A percentile compares a stretch with the other conserved stretches of the same genome.
Conservation (phyloP, 2,329 filamentous ascomycete species). For the Paecilomyces sp. region DNA sequence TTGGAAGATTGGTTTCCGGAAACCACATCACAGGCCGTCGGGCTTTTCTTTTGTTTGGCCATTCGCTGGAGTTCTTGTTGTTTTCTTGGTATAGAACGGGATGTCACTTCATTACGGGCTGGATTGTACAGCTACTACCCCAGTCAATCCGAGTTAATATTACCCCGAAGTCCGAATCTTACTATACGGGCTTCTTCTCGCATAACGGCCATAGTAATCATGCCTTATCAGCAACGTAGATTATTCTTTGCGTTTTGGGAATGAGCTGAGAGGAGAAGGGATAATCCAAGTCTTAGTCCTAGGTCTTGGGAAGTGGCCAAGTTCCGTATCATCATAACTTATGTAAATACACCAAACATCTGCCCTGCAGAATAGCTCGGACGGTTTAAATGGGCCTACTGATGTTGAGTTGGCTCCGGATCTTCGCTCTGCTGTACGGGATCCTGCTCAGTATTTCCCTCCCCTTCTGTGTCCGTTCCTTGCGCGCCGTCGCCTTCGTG, state of each 20-base stretch:
- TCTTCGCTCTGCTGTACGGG: background rate
- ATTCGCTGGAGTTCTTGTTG: background rate
- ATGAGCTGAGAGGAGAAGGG: too few relatives aligned
- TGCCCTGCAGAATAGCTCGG: background rate
- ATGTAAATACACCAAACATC: background rate
- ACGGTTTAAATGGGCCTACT: background rate
- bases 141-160: background rate
- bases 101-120: background rate
- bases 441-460: background rate
- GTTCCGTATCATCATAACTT: background rate
- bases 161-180: background rate
- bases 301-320: background rate
- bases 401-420: background rate
- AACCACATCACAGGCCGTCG: background rate
- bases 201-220: background rate
- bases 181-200: background rate
- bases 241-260: too few relatives aligned
- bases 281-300: background rate
- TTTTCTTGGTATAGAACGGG: background rate
- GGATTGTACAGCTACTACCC: background rate
- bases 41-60: background rate
- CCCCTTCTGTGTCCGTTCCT: background rate
- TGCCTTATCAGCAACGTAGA: too few relatives aligned
- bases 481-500: constrained; percentile 2
- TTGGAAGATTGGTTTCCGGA: background rate